These are phyloP conservation scores for Paxillus rubicundulus DNA, from an alignment of 768 basidiomycete species.

Conservation along the genomic window DNA sequence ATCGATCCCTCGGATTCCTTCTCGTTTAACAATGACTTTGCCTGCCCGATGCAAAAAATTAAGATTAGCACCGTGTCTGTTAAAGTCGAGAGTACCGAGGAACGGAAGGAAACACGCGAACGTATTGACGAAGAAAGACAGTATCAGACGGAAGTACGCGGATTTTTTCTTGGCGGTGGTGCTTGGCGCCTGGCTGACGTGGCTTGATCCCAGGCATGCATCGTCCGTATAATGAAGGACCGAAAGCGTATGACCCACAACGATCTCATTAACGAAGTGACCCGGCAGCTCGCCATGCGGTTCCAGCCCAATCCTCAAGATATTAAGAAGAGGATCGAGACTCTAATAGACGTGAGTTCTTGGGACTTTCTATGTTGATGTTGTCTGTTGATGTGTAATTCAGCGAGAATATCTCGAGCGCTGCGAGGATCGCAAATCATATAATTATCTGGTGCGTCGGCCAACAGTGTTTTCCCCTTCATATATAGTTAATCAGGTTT, in stretches of 20 bases:
- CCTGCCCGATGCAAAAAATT: conserved; percentile 80
- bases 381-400: neutral
- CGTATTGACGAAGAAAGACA: conserved; percentile 90
- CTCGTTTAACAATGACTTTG: conserved; percentile 84
- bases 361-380: neutral
- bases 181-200: conserved; percentile 2
- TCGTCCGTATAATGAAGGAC: conserved; percentile 97
- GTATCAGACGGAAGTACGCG: conserved; percentile 81
- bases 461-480: neutral
- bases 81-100: conserved; percentile 82
- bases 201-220: conserved; percentile 72
- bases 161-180: neutral
- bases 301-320: conserved; percentile 83
- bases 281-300: conserved; percentile 75
- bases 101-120: conserved; percentile 86
- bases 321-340: conserved; percentile 94
- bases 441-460: conserved; percentile 65
- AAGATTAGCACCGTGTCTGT: conserved; percentile 90
- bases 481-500: neutral
- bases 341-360: conserved; percentile 78
- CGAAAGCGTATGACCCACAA: conserved; percentile 86
- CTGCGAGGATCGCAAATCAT: conserved; percentile 82
- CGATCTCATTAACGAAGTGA: conserved; percentile 88
- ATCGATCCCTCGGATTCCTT: conserved; percentile 75
- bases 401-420: conserved; percentile 95